These are phyloP conservation scores for Rhodotorula sphaerocarpa DNA, from an alignment of 768 basidiomycete species.

Conservation along the genomic window DNA sequence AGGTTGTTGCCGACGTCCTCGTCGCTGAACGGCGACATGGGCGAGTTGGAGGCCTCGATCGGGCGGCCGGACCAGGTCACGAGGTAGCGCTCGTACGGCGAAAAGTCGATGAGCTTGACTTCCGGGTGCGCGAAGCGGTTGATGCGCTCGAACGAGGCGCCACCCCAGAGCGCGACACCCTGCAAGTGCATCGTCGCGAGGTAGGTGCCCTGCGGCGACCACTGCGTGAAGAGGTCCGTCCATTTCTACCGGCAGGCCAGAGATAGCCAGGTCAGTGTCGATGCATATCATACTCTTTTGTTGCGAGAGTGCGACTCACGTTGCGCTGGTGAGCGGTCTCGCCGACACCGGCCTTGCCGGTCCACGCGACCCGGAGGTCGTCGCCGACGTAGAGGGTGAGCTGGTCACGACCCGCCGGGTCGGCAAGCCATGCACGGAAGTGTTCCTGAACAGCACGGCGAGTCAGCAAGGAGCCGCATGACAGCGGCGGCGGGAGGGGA, in stretches of 20 bases:
- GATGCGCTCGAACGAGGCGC: constrained; percentile 75
- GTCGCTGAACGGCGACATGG: constrained; percentile 60
- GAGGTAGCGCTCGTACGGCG: constrained; percentile 89
- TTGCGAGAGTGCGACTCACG: constrained; percentile 48
- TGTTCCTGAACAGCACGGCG: constrained; percentile 63
- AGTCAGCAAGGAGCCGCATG: neutral
- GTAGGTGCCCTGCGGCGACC: constrained; percentile 95
- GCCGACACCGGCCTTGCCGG: constrained; percentile 70
- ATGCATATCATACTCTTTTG: neutral
- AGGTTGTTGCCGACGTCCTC: constrained; percentile 95
- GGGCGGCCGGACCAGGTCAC: constrained; percentile 97
- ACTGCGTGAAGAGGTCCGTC: constrained; percentile 92
- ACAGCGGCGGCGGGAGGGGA: neutral
- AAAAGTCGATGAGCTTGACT: constrained; percentile 93
- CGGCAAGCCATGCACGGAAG: constrained; percentile 86
- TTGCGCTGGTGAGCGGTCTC: constrained; percentile 67
- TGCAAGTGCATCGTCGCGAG: constrained; percentile 87
- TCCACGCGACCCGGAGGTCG: constrained; percentile 84
- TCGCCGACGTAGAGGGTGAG: constrained; percentile 89
- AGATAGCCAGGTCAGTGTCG: neutral
- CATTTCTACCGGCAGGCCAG: constrained; percentile 65
- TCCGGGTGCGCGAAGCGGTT: constrained; percentile 90
- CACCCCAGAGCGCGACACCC: constrained; percentile 93
- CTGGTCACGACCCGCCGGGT: constrained; percentile 87
- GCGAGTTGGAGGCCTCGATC: constrained; percentile 56